Evolutionary conservation across 202 grass and related monocot species (phyloP).

Genomic region (Tripidium arundinaceum): DNA sequence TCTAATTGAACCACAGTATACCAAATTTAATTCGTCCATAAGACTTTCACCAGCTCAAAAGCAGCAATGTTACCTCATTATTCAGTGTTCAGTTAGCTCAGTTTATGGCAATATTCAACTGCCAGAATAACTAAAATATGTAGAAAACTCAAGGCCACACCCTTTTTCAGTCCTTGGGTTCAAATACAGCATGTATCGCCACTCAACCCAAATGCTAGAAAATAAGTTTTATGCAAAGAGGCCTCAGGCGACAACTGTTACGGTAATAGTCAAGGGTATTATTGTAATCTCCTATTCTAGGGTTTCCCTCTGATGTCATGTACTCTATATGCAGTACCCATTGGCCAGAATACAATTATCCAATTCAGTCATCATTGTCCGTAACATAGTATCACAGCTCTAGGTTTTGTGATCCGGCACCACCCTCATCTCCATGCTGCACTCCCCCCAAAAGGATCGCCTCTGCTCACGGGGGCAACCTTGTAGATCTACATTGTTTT

Average conservation of each 20-base stretch:
- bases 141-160: background rate
- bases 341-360: background rate
- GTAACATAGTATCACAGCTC: background rate
- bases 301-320: background rate
- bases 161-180: background rate
- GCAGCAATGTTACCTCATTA: background rate
- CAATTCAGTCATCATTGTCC: background rate
- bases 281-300: background rate
- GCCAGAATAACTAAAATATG: background rate
- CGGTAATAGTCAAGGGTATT: background rate
- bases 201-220: background rate
- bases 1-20: background rate
- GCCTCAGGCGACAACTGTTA: background rate
- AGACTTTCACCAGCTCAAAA: background rate
- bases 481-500: too few species aligned
- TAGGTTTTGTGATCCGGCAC: background rate
- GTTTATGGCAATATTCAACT: background rate
- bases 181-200: background rate
- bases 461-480: background rate
- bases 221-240: background rate
- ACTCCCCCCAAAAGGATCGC: background rate
- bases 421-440: background rate
- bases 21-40: background rate
- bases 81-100: background rate
- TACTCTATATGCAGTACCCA: background rate